Evolutionary conservation across 805 yeast genomes (phyloP), one percentile per base, ranked within the genome.

Genomic region (Tetrapisispora taiwanensis): DNA sequence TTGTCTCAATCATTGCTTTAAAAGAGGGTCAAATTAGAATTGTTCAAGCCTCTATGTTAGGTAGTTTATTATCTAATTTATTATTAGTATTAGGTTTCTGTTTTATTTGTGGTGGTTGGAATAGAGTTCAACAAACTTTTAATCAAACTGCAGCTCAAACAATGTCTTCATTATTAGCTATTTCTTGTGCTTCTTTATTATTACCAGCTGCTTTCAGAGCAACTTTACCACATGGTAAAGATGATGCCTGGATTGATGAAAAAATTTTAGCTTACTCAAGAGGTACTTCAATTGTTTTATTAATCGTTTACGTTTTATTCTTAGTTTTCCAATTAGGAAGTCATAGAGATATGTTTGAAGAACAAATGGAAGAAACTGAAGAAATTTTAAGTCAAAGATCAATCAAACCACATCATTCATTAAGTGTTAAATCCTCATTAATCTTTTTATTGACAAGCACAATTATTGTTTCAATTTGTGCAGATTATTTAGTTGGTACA

Each of bases 81-180:
- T 69, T 92, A 48, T 72, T 92, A 44, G 98, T 92, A 3, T 72
- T 92, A 43, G 98, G 98, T n/a, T 84, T 95, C 63, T 88, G 97
- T 61, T 92, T 92, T 59, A 66, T 90, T 14, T 88, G 84, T 35
- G 98, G 98, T 45, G 98, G 98, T 15, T 75, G 81, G 61, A 81
- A 84, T 52, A 76, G 92, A 50, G 72, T 81, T 31, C 92, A 84
- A 62, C 97, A 92, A 65, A 74, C 74, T 1, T 92, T 92, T 69
- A 88, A 88, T 69, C 95, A 85, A 65, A 90, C 97, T 0, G 97
- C 89, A 7, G 98, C 98, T 4, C 97, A 92, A 66, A 89, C 97
- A 7, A 92, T 92, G 98, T 77, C 88, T 30, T 88, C 97, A 1
- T 72, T 92, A 51, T 76, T 92, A 78, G 95, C 95, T 1, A 78